phyloP scores from a whole-genome alignment of 352 stramenopile species.

The Phytopythium mirpurense region DNA sequence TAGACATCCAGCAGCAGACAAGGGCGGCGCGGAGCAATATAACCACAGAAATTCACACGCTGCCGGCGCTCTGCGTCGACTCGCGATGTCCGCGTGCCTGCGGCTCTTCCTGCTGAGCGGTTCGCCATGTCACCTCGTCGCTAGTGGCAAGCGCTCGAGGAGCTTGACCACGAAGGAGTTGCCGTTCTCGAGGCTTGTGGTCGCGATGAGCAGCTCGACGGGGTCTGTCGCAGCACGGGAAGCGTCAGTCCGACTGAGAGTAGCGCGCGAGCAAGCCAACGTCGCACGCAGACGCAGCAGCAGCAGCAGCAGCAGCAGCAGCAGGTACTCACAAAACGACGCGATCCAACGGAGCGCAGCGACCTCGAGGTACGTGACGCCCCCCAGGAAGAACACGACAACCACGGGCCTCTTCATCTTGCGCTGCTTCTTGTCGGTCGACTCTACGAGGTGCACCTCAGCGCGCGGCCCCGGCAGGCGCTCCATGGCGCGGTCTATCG shows the following conservation, averaged over 20 bases:
- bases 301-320: background rate
- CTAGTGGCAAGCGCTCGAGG: conserved; percentile 39
- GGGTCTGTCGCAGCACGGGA: conserved; percentile 25
- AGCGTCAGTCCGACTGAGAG: no score
- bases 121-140: conserved; percentile 15
- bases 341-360: conserved; percentile 68
- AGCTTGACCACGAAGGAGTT: conserved; percentile 42
- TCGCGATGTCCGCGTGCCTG: no score
- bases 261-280: no score
- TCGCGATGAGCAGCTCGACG: conserved; percentile 52
- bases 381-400: conserved; percentile 64
- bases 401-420: conserved; percentile 49
- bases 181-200: conserved; percentile 55
- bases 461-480: conserved; percentile 44
- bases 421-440: conserved; percentile 10
- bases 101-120: no score
- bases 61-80: no score
- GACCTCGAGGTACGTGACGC: conserved; percentile 68
- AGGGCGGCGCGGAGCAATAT: background rate
- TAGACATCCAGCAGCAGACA: background rate
- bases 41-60: no score
- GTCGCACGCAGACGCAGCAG: no score
- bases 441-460: conserved; percentile 31
- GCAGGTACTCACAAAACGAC: conserved; percentile 42
- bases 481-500: conserved; percentile 42